Base-by-base conservation (phyloP, 164 flowering plant genomes). In the Vitis amurensis region DNA sequence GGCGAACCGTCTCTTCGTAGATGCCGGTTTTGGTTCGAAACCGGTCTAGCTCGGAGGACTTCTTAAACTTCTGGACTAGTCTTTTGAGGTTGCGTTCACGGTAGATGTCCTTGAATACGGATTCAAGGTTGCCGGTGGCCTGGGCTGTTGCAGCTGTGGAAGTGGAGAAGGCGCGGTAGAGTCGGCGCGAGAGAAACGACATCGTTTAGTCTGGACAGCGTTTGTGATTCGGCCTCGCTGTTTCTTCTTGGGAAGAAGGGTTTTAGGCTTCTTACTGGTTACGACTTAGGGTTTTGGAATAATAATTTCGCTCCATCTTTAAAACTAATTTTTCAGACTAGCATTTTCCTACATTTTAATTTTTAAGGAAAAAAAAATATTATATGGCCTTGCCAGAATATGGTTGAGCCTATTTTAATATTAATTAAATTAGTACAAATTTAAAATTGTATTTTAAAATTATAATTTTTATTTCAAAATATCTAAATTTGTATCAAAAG, bases 61-160 rank as follows among this genome's bases (percentile, higher is more conserved):
- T 23, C 68, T 83, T 87, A 83, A 88, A 88, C 52, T 79, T 82
- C 23, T 83, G 55, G 37, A 82, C 86, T 14, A 86, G 69, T 48
- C 55, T 71, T 16, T 66, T 64, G 50, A 79, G 78, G 67, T 73
- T 71, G 29, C 80, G 72, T 52, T 80, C 86, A 14, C 60, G 52
- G 79, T 69, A 73, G 66, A 83, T 64, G 11, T 59, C 74, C 9
- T 53, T 2, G 57, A 50, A 27, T 17, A 58, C n/a, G 60, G 77
- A 47, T 44, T 55, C 61, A 61, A 58, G 48, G 67, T 9, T 11
- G 15, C 50, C n/a, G 19, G 71, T 48, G 66, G 44, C 9, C 9
- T 8, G 53, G 60, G 57, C 1, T n/a, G 63, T 31, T 16, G 60
- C 44, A 30, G 68, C 3, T 17, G 44, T 6, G 12, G 69, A n/a